Conservation (phyloP, 805 yeast species). For the Candida manassasensis region DNA sequence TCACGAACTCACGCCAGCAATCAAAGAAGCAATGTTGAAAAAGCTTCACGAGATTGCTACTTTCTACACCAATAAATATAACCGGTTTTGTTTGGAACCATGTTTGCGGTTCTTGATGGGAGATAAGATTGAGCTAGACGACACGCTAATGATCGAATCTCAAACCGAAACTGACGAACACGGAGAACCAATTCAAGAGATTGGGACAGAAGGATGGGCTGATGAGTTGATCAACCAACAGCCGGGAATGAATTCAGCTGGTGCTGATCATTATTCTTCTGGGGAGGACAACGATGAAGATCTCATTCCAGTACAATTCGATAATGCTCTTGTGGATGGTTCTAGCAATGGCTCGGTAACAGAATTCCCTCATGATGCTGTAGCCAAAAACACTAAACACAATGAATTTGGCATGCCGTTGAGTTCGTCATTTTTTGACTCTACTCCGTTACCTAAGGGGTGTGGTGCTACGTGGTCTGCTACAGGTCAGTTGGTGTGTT, state of each 20-base stretch:
- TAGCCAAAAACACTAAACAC: neutral
- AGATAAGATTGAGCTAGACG: slow-evolving; percentile 53
- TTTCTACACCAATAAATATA: slow-evolving; percentile 49
- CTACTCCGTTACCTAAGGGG: slow-evolving; percentile 88
- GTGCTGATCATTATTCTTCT: slow-evolving; percentile 30
- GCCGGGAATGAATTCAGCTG: slow-evolving; percentile 17
- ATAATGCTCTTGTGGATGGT: slow-evolving; percentile 22
- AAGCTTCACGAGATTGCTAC: slow-evolving; percentile 52
- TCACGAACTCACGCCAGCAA: slow-evolving; percentile 52
- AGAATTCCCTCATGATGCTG: neutral
- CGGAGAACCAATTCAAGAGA: slow-evolving; percentile 22
- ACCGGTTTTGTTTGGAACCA: slow-evolving; percentile 73
- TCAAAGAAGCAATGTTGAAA: slow-evolving; percentile 46
- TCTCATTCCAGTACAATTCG: slow-evolving; percentile 40
- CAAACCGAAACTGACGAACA: slow-evolving; percentile 18
- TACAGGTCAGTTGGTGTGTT: slow-evolving; percentile 75
- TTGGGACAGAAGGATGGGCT: slow-evolving; percentile 41
- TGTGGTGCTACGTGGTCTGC: slow-evolving; percentile 90
- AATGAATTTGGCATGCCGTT: neutral
- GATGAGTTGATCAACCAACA: slow-evolving; percentile 37
- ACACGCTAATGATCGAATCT: slow-evolving; percentile 22
- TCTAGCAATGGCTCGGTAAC: neutral
- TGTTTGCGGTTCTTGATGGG: slow-evolving; percentile 77
- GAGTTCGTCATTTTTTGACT: slow-evolving; percentile 36
- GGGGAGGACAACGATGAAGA: slow-evolving; percentile 30